Evolutionary conservation across 495 filamentous ascomycete genomes (phyloP).

Genomic region (Penicillium verhagenii): DNA sequence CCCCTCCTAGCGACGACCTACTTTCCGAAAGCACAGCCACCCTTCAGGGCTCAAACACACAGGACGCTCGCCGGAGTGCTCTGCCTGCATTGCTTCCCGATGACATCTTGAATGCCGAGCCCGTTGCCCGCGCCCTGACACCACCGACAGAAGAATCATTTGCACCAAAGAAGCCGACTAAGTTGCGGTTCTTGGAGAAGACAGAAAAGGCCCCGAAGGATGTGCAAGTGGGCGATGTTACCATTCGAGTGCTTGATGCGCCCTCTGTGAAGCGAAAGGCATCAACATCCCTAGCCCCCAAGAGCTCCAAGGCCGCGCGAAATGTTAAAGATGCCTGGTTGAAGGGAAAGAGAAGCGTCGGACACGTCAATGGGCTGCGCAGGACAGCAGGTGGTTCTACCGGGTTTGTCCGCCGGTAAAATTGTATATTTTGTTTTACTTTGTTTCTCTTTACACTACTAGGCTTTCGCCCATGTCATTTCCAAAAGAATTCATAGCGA

Average conservation of each 20-base stretch:
- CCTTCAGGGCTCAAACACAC: constrained; percentile 40
- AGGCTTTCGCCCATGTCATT: neutral
- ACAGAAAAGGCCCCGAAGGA: constrained; percentile 54
- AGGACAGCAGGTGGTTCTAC: constrained; percentile 36
- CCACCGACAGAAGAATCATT: constrained; percentile 32
- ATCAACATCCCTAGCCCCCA: constrained; percentile 46
- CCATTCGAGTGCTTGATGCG: constrained; percentile 51
- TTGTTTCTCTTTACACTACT: too few relatives aligned
- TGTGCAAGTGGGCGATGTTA: constrained; percentile 50
- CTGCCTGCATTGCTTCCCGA: constrained; percentile 54
- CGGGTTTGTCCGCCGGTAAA: constrained; percentile 45
- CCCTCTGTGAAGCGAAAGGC: constrained; percentile 32
- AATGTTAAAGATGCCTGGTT: constrained; percentile 52
- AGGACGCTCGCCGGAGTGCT: constrained; percentile 35
- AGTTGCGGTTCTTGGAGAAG: constrained; percentile 51
- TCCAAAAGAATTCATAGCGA: constrained; percentile 2
- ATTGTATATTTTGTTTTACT: neutral
- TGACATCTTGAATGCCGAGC: constrained; percentile 51
- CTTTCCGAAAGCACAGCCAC: constrained; percentile 43
- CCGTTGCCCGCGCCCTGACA: constrained; percentile 38
- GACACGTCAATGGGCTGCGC: constrained; percentile 38
- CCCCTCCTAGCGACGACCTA: constrained; percentile 29
- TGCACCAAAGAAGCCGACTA: constrained; percentile 37
- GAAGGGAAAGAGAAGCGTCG: constrained; percentile 36
- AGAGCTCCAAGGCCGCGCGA: constrained; percentile 45